Conservation (phyloP, 2,329 filamentous ascomycete genomes). For the Myriosclerotinia scirpicola region DNA sequence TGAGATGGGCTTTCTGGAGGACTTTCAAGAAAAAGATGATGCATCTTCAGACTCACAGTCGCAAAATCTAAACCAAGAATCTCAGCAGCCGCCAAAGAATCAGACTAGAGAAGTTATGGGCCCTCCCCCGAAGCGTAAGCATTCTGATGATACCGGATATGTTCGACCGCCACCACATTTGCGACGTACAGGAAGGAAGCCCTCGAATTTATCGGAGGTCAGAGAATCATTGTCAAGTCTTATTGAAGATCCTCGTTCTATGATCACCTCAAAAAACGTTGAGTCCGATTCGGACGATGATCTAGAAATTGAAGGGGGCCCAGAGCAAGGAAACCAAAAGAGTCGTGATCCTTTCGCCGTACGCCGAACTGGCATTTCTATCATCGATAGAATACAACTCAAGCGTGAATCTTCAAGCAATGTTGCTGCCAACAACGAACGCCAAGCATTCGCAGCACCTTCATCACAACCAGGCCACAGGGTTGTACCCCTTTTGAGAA, state of each 20-base stretch:
- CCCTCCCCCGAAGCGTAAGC: constrained; percentile 44
- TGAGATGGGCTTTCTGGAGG: constrained; percentile 71
- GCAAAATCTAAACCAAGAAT: constrained; percentile 42
- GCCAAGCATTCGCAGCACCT: constrained; percentile 57
- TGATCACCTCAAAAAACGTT: constrained; percentile 48
- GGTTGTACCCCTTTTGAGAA: constrained; percentile 68
- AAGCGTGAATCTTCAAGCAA: constrained; percentile 55
- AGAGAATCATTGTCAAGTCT: constrained; percentile 80
- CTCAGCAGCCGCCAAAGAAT: constrained; percentile 49
- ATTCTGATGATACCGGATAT: constrained; percentile 44
- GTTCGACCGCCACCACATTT: constrained; percentile 57
- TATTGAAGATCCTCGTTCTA: constrained; percentile 65
- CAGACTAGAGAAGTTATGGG: constrained; percentile 45
- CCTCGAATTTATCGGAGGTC: constrained; percentile 75
- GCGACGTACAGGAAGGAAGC: constrained; percentile 65
- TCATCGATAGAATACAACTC: constrained; percentile 74
- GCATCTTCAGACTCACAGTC: constrained; percentile 43
- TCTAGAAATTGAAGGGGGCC: constrained; percentile 50
- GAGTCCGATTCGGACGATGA: constrained; percentile 56
- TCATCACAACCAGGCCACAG: constrained; percentile 54
- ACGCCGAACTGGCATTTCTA: constrained; percentile 45
- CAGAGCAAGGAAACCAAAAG: constrained; percentile 44
- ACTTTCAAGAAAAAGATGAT: constrained; percentile 47
- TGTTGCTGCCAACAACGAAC: constrained; percentile 40
- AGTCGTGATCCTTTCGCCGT: constrained; percentile 40